These are phyloP conservation scores for Alternaria alternata DNA, from an alignment of 2,329 filamentous ascomycete species.

Conservation along the genomic window DNA sequence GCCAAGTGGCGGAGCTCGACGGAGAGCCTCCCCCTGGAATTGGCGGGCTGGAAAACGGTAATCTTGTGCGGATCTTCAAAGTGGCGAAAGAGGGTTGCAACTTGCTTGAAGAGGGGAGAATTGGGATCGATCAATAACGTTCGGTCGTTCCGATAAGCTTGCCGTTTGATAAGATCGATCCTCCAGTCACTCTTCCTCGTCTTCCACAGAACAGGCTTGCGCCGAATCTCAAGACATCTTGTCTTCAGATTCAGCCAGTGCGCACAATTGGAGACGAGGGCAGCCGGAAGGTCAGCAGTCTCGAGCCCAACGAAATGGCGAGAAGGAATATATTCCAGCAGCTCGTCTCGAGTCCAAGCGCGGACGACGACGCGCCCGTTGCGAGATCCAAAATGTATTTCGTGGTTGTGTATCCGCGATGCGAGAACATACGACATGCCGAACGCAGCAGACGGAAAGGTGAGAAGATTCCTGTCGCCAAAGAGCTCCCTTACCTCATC, in stretches of 20 bases:
- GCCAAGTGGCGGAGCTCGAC: constrained; percentile 62
- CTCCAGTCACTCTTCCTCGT: constrained; percentile 49
- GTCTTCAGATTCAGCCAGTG: constrained; percentile 65
- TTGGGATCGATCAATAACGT: constrained; percentile 59
- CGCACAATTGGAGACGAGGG: constrained; percentile 60
- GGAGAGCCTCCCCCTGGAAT: background rate
- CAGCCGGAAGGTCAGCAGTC: constrained; percentile 59
- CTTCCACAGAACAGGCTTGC: constrained; percentile 53
- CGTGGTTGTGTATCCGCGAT: constrained; percentile 44
- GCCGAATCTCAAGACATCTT: constrained; percentile 60
- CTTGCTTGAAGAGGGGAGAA: constrained; percentile 48
- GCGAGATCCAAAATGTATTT: constrained; percentile 64
- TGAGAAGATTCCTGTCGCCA: constrained; percentile 59
- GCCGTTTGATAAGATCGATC: constrained; percentile 43
- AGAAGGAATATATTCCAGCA: constrained; percentile 48
- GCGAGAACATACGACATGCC: constrained; percentile 61
- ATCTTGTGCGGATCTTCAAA: constrained; percentile 58
- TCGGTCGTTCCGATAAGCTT: constrained; percentile 37
- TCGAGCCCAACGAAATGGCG: constrained; percentile 27
- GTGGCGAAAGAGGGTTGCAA: constrained; percentile 56
- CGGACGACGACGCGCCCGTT: constrained; percentile 53
- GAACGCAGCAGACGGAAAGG: constrained; percentile 58
- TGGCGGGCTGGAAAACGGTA: constrained; percentile 57
- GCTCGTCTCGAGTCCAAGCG: constrained; percentile 32
- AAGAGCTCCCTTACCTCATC: constrained; percentile 61